Conservation (phyloP, 768 basidiomycete genomes). For the Boletellus sp. region DNA sequence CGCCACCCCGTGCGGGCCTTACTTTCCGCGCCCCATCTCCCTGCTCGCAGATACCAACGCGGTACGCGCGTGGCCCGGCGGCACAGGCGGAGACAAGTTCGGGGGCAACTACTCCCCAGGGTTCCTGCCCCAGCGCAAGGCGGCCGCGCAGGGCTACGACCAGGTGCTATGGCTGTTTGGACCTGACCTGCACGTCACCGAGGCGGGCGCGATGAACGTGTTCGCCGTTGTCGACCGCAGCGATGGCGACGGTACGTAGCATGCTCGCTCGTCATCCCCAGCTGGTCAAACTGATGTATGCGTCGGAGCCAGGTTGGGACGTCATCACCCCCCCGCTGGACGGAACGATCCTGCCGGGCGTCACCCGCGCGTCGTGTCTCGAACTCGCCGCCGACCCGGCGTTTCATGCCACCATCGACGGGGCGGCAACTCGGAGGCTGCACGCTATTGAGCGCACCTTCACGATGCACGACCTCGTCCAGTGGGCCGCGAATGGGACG, state of each 20-base stretch:
- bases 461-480: conserved; percentile 58
- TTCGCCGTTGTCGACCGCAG: conserved; percentile 61
- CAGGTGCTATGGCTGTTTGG: conserved; percentile 80
- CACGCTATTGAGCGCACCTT: conserved; percentile 55
- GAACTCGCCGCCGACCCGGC: conserved; percentile 63
- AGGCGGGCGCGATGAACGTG: conserved; percentile 80
- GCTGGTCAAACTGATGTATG: neutral
- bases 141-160: conserved; percentile 64
- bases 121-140: conserved; percentile 62
- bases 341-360: conserved; percentile 89
- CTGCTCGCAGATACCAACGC: conserved; percentile 64
- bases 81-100: conserved; percentile 61
- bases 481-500: conserved; percentile 50
- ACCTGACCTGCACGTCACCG: conserved; percentile 48
- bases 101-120: conserved; percentile 63
- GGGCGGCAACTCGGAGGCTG: conserved; percentile 21
- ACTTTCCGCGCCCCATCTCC: conserved; percentile 51
- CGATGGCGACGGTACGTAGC: conserved; percentile 46
- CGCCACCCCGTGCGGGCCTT: conserved; percentile 55
- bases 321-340: conserved; percentile 86
- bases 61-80: conserved; percentile 82
- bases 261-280: neutral
- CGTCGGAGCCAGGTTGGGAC: conserved; percentile 57
- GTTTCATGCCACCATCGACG: conserved; percentile 25
- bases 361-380: conserved; percentile 85